phyloP scores from a whole-genome alignment of 495 filamentous ascomycete species.

The Penicillium desertorum region DNA sequence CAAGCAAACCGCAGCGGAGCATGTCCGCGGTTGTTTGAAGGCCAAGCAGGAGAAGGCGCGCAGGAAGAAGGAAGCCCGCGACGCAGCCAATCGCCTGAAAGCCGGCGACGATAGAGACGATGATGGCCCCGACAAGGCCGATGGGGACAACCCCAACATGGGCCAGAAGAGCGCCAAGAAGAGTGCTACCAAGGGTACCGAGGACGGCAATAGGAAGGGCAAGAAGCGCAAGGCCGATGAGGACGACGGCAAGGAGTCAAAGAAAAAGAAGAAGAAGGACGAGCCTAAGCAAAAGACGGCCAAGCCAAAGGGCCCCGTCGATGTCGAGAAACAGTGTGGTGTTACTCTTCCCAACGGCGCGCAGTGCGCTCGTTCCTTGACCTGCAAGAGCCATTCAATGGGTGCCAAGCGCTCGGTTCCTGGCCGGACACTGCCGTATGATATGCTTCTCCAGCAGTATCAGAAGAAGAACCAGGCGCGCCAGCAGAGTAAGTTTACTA shows the following conservation, averaged over 20 bases:
- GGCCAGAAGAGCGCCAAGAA: conserved; percentile 70
- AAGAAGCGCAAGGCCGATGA: conserved; percentile 94
- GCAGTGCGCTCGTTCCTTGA: conserved; percentile 86
- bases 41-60: conserved; percentile 81
- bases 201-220: conserved; percentile 64
- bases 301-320: conserved; percentile 92
- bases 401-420: conserved; percentile 90
- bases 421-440: conserved; percentile 88
- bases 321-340: conserved; percentile 97
- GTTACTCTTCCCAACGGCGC: conserved; percentile 81
- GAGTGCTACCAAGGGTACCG: conserved; percentile 62
- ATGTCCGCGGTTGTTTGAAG: conserved; percentile 67
- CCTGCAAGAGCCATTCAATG: conserved; percentile 97
- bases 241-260: conserved; percentile 68
- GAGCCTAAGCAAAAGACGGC: conserved; percentile 79
- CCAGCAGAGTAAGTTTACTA: conserved; percentile 72
- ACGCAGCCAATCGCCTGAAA: conserved; percentile 62
- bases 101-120: conserved; percentile 62
- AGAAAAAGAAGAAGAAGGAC: conserved; percentile 95
- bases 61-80: conserved; percentile 71
- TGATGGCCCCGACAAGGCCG: conserved; percentile 46
- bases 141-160: conserved; percentile 42
- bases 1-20: conserved; percentile 58
- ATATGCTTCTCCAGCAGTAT: conserved; percentile 88
- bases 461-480: conserved; percentile 99